Percentiles rank a stretch among this genome's conserved stretches.
Conservation (phyloP, 2,329 filamentous ascomycete species). For the Catunica adiposa region DNA sequence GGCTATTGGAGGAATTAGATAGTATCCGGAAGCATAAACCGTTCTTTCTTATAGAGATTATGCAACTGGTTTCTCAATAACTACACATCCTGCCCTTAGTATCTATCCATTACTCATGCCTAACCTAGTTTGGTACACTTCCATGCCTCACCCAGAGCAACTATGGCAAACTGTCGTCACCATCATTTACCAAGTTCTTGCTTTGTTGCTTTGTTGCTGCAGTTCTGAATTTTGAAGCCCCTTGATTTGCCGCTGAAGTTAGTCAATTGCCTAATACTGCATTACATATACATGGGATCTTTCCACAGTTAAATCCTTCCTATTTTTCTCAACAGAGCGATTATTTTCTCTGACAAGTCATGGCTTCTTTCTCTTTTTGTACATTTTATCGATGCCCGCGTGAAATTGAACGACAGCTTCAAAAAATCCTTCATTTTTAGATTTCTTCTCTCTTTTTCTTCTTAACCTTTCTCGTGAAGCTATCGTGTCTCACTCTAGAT, state of each 20-base stretch:
- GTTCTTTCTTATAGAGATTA: too few species aligned
- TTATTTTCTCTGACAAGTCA: too few species aligned
- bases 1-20: too few species aligned
- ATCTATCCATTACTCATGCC: too few species aligned
- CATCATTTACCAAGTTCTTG: not conserved
- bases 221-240: not conserved
- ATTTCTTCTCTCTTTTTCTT: not conserved
- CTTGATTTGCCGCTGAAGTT: not conserved
- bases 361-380: not conserved
- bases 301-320: not conserved
- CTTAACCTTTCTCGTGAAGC: not conserved
- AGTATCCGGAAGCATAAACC: too few species aligned
- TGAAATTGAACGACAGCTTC: not conserved
- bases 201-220: not conserved
- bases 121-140: too few species aligned
- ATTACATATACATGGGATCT: too few species aligned
- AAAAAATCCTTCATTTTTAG: not conserved
- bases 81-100: too few species aligned
- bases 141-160: too few species aligned
- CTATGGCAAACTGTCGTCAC: not conserved
- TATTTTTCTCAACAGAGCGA: too few species aligned
- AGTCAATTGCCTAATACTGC: not conserved
- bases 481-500: too few species aligned
- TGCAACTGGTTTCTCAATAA: too few species aligned
- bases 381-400: not conserved